These are phyloP conservation scores for Bremia lactucae DNA, from an alignment of 352 stramenopile species.

Conservation along the genomic window DNA sequence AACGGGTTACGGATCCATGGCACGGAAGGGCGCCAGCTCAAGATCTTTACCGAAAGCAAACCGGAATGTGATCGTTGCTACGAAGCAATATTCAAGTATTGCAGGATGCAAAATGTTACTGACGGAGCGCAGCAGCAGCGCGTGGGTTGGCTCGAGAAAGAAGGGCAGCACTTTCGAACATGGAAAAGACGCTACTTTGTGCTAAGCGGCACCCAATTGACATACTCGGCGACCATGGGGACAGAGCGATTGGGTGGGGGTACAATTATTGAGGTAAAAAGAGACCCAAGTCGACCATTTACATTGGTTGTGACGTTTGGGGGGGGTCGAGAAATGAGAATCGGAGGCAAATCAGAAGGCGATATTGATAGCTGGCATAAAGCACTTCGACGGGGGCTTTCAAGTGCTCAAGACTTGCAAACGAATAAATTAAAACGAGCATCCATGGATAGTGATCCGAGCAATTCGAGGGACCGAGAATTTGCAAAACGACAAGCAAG, in stretches of 20 bases:
- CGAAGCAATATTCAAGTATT: conserved; percentile 45
- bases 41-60: conserved; percentile 73
- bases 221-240: conserved; percentile 48
- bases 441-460: conserved; percentile 19
- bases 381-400: conserved; percentile 32
- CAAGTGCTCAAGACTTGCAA: conserved; percentile 25
- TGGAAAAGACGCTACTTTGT: conserved; percentile 77
- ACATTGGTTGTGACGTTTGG: conserved; percentile 57
- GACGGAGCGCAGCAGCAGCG: conserved; percentile 19
- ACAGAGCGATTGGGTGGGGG: conserved; percentile 35
- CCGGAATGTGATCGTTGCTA: conserved; percentile 63
- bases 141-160: conserved; percentile 61
- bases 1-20: conserved; percentile 61
- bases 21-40: conserved; percentile 56
- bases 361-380: conserved; percentile 69
- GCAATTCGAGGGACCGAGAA: conserved; percentile 14
- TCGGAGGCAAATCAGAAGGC: conserved; percentile 47
- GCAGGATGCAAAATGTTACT: conserved; percentile 23
- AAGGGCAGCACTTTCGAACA: conserved; percentile 49
- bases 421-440: conserved; percentile 12
- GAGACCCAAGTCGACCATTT: conserved; percentile 45
- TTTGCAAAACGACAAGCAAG: conserved; percentile 24
- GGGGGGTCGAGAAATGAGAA: conserved; percentile 50
- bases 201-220: conserved; percentile 44
- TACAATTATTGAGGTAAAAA: conserved; percentile 41